Conservation (phyloP, 2,329 filamentous ascomycete species). For the Microcyclosporella mali region DNA sequence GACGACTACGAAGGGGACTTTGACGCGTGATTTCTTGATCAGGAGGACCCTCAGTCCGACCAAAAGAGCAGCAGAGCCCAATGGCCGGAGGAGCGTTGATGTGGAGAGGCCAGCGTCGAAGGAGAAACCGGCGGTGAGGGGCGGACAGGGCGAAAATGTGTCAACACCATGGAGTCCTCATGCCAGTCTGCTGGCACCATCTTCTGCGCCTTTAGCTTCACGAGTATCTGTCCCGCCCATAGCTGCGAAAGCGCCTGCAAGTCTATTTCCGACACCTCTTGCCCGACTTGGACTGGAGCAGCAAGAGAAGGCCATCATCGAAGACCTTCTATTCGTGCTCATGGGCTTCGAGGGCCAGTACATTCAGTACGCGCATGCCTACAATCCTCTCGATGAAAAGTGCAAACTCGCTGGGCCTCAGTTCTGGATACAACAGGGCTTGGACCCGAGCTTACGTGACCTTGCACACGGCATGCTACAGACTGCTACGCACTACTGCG, state of each 20-base stretch:
- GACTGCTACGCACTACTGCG: conserved; percentile 89
- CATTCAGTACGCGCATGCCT: conserved; percentile 75
- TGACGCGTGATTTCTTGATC: conserved; percentile 17
- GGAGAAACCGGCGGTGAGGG: conserved; percentile 7
- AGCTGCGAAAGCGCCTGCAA: conserved; percentile 60
- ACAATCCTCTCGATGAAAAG: conserved; percentile 78
- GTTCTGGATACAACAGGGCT: conserved; percentile 71
- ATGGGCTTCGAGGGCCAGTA: conserved; percentile 99
- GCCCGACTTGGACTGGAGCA: conserved; percentile 66
- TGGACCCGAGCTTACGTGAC: conserved; percentile 88
- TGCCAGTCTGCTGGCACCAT: conserved; percentile 65
- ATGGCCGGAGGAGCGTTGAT: conserved; percentile 15
- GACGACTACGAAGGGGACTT: conserved; percentile 13
- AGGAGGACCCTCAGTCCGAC: conserved; percentile 16
- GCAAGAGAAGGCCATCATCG: conserved; percentile 81
- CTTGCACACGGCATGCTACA: conserved; percentile 82
- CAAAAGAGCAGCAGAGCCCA: conserved; percentile 11
- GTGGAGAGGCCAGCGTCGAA: conserved; percentile 15
- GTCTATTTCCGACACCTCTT: conserved; percentile 62
- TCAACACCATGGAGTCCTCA: conserved; percentile 67
- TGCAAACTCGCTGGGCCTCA: conserved; percentile 76
- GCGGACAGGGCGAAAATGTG: conserved; percentile 10
- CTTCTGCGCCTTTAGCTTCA: conserved; percentile 64
- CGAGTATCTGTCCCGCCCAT: conserved; percentile 57
- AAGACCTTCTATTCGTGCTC: conserved; percentile 88